phyloP scores from a whole-genome alignment of 345 rosid species.

The Brassica incana region DNA sequence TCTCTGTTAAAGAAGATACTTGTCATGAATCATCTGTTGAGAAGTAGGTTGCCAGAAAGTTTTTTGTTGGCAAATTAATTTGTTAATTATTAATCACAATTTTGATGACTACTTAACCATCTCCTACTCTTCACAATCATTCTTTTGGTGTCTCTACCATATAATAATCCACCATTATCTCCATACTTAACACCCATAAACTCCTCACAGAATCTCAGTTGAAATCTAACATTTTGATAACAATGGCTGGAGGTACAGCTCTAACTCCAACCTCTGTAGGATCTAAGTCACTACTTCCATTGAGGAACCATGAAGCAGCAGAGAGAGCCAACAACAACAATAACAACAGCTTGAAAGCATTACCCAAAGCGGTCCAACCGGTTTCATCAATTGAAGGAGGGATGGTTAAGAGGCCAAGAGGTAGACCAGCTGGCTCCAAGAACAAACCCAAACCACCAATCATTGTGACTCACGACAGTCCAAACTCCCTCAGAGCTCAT shows the following conservation, averaged over 20 bases:
- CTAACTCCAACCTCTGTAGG: conserved; percentile 45
- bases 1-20: conserved; percentile 54
- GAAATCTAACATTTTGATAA: conserved; percentile 12
- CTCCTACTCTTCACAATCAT: conserved; percentile 75
- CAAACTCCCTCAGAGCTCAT: conserved; percentile 82
- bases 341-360: conserved; percentile 39
- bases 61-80: not conserved
- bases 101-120: conserved; percentile 70
- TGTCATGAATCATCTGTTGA: conserved; percentile 61
- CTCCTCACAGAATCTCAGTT: conserved; percentile 21
- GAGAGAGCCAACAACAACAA: conserved; percentile 43
- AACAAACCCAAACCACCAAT: conserved; percentile 98
- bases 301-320: conserved; percentile 49
- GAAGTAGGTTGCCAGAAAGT: conserved; percentile 53
- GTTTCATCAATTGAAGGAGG: conserved; percentile 59
- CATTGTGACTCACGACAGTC: conserved; percentile 78
- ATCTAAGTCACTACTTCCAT: conserved; percentile 45
- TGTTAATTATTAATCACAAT: conserved; percentile 37
- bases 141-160: conserved; percentile 59
- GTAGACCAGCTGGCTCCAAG: conserved; percentile 93
- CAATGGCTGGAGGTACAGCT: conserved; percentile 65
- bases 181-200: conserved; percentile 58
- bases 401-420: conserved; percentile 71
- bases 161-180: conserved; percentile 41
- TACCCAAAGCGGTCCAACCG: conserved; percentile 56